A percentile compares a stretch with the other conserved stretches of the same genome.
phyloP scores from a whole-genome alignment of 257 asterid species.

The Solanum etuberosum region DNA sequence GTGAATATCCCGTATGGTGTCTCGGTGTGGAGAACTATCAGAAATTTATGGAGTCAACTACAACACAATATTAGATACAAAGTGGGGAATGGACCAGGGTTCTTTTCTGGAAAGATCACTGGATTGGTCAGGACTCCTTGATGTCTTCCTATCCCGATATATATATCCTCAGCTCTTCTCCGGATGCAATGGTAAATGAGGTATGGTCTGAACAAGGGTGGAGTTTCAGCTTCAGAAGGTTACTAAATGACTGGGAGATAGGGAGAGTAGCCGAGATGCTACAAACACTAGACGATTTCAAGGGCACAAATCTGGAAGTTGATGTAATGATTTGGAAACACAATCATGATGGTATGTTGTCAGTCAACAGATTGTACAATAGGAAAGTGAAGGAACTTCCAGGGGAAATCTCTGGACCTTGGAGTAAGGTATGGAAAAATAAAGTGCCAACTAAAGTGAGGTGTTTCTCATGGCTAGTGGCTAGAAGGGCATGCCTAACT shows the following conservation, averaged over 20 bases:
- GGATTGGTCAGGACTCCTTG: background rate
- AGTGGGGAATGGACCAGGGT: background rate
- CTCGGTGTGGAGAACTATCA: background rate
- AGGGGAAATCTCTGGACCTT: background rate
- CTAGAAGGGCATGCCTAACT: too few relatives aligned
- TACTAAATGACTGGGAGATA: background rate
- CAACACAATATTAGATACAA: background rate
- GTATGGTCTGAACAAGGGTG: background rate
- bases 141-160: background rate
- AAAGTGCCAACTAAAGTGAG: background rate
- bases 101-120: background rate
- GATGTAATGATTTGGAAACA: background rate
- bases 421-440: background rate
- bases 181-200: background rate
- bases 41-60: background rate
- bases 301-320: background rate
- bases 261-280: background rate
- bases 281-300: background rate
- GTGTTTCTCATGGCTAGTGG: background rate
- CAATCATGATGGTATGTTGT: background rate
- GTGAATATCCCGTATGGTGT: background rate
- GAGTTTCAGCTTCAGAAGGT: background rate
- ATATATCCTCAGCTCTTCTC: background rate
- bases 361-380: background rate
- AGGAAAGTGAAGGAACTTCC: background rate